A percentile compares a stretch with the other conserved stretches of the same genome.
phyloP scores from a whole-genome alignment of 1,284 basidiomycete species.

The Leccinum ponderosum region DNA sequence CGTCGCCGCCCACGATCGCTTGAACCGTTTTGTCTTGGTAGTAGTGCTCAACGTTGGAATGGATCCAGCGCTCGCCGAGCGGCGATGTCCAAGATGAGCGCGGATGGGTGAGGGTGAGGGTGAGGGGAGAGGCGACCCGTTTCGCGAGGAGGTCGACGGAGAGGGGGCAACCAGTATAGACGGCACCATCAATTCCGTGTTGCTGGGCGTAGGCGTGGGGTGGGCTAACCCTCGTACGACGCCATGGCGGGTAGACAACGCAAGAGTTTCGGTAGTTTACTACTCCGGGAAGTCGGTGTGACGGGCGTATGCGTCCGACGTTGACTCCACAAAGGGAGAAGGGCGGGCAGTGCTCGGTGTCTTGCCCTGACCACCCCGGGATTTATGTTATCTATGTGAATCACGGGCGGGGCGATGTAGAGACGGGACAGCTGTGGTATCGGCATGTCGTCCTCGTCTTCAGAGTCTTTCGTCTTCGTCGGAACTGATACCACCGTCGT shows the following conservation, averaged over 20 bases:
- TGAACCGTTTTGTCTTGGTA: slow-evolving; percentile 31
- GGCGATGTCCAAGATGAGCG: slow-evolving; percentile 28
- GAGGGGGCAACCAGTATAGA: slow-evolving; percentile 11
- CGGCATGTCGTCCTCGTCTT: slow-evolving; percentile 23
- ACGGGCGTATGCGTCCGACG: slow-evolving; percentile 10
- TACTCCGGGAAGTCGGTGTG: slow-evolving; percentile 24
- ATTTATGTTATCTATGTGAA: slow-evolving; percentile 14
- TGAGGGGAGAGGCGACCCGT: slow-evolving; percentile 8
- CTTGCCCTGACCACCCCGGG: slow-evolving; percentile 8
- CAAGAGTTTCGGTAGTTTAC: slow-evolving; percentile 38
- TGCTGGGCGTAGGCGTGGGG: slow-evolving; percentile 11
- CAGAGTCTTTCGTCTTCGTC: slow-evolving; percentile 49
- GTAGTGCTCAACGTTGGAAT: slow-evolving; percentile 23
- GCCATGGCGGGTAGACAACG: slow-evolving; percentile 28
- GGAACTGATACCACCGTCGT: slow-evolving; percentile 76
- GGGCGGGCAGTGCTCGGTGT: slow-evolving; percentile 29
- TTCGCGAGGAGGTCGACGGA: slow-evolving; percentile 7
- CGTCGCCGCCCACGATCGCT: not conserved
- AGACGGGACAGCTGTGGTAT: slow-evolving; percentile 25
- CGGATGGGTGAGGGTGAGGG: slow-evolving; percentile 9
- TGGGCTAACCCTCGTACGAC: slow-evolving; percentile 26
- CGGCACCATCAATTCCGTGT: slow-evolving; percentile 9
- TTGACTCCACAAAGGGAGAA: slow-evolving; percentile 17
- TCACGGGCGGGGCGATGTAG: slow-evolving; percentile 30
- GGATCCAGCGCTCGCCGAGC: slow-evolving; percentile 33